Evolutionary conservation across 1,139 yeast genomes (phyloP), one percentile per base, ranked within the genome.

Genomic region (Nakaseomyces delphensis): DNA sequence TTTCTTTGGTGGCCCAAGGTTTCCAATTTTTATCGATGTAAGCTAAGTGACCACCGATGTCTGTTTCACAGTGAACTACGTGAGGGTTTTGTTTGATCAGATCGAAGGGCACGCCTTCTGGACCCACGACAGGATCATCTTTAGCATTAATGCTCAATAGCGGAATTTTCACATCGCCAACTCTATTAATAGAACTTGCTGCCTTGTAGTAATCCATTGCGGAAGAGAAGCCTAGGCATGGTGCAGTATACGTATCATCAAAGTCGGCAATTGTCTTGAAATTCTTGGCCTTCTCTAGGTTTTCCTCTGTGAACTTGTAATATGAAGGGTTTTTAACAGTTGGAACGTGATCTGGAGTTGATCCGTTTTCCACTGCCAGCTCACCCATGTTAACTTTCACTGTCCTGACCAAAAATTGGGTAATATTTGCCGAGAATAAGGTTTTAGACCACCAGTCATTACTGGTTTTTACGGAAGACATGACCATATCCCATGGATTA

Each of bases 11-110:
- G 54, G 79, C 77, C 96, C 96, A 87, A 50, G 86, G 77, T 44
- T 76, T 72, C 20, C 83, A 79, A 27, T 73, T 65, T 2, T 64
- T 60, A 51, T 79, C 72, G 27, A 77, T 71, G 55, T 70, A 81
- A 0, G 83, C 81, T 35, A 93, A 64, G 64, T 91, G 98, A 8
- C 97, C 98, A 44, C 98, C 98, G 24, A 78, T 64, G 27, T 79
- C 73, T 0, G 96, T 84, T 40, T 79, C 74, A 14, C 82, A 67
- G 53, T 84, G 61, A 27, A 77, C 65, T 24, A 82, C 65, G 59
- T 76, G 83, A 8, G 96, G 95, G 55, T 87, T 89, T 36, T 69
- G 63, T 36, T 57, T 57, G 5, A 78, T 75, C 52, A 83, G 91
- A 9, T 64, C 58, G 45, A 65, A 60, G 1, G 96, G 96, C 28